Conservation (phyloP, 2,329 filamentous ascomycete species). For the Huntiella abstrusa region DNA sequence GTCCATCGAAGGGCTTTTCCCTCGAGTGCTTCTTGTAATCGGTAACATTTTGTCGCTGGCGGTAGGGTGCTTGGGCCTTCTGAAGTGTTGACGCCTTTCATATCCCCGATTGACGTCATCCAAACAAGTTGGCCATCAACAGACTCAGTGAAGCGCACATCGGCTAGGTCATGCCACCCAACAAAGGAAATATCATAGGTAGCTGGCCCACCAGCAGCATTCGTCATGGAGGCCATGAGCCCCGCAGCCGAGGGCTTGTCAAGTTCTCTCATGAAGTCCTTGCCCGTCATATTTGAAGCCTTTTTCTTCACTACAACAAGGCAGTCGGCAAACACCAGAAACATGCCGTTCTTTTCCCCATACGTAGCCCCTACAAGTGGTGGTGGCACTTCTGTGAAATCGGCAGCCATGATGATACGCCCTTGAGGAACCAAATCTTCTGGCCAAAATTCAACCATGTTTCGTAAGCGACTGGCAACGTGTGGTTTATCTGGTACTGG, state of each 20-base stretch:
- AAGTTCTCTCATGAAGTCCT: slow-evolving; percentile 64
- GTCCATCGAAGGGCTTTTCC: slow-evolving; percentile 56
- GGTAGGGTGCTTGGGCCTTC: not conserved
- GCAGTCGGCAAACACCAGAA: slow-evolving; percentile 71
- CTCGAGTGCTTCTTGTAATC: slow-evolving; percentile 58
- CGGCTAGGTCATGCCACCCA: slow-evolving; percentile 49
- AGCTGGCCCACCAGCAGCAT: slow-evolving; percentile 39
- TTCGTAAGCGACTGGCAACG: slow-evolving; percentile 52
- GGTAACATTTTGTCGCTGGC: slow-evolving; percentile 44
- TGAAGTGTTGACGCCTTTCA: slow-evolving; percentile 27
- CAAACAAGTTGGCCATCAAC: slow-evolving; percentile 45
- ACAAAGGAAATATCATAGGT: slow-evolving; percentile 56
- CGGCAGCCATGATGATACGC: slow-evolving; percentile 61
- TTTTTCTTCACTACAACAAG: slow-evolving; percentile 60
- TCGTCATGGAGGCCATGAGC: slow-evolving; percentile 44
- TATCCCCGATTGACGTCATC: slow-evolving; percentile 45
- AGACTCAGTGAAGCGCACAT: slow-evolving; percentile 56
- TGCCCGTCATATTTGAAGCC: slow-evolving; percentile 44
- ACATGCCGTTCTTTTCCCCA: slow-evolving; percentile 35
- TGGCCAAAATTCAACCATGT: slow-evolving; percentile 64
- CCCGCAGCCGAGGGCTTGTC: slow-evolving; percentile 56
- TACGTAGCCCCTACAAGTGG: slow-evolving; percentile 33
- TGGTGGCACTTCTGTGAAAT: slow-evolving; percentile 57
- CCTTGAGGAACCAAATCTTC: slow-evolving; percentile 51
- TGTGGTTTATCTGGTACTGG: slow-evolving; percentile 51